A percentile compares a stretch with the other conserved stretches of the same genome.
Conservation (phyloP, 2,329 filamentous ascomycete genomes). For the Fusarium temperatum region DNA sequence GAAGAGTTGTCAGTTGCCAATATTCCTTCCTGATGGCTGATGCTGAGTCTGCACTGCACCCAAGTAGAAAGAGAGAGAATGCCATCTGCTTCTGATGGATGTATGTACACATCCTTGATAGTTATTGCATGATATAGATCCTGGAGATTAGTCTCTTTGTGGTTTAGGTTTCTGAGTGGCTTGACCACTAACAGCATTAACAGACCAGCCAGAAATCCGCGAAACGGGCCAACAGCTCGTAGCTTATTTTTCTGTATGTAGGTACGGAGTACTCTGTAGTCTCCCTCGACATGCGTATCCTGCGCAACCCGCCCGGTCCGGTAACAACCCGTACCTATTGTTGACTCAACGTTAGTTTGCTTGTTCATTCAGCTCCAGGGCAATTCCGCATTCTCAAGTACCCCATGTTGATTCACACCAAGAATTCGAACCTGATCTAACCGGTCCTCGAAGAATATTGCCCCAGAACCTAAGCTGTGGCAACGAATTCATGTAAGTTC, state of each 20-base stretch:
- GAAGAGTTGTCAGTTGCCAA: neutral
- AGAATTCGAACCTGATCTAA: neutral
- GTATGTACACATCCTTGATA: neutral
- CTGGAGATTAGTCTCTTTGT: neutral
- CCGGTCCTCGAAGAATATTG: neutral
- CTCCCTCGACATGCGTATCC: neutral
- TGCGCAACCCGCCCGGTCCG: neutral
- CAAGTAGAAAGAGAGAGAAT: neutral
- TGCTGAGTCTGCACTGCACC: neutral
- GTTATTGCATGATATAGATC: constrained; percentile 6
- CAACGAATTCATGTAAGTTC: neutral
- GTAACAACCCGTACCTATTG: neutral
- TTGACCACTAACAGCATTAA: neutral
- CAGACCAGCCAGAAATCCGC: neutral
- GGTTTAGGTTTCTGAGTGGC: neutral
- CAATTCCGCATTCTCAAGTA: neutral
- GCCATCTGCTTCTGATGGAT: neutral
- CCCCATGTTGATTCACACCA: neutral
- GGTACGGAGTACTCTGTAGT: neutral
- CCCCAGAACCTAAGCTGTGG: neutral
- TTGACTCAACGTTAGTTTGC: neutral
- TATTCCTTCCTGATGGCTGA: neutral
- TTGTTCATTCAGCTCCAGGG: neutral
- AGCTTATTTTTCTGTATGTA: neutral
- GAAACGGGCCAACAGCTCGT: neutral